Conservation (phyloP, 129 eudicot genomes). For the Saposhnikovia divaricata region DNA sequence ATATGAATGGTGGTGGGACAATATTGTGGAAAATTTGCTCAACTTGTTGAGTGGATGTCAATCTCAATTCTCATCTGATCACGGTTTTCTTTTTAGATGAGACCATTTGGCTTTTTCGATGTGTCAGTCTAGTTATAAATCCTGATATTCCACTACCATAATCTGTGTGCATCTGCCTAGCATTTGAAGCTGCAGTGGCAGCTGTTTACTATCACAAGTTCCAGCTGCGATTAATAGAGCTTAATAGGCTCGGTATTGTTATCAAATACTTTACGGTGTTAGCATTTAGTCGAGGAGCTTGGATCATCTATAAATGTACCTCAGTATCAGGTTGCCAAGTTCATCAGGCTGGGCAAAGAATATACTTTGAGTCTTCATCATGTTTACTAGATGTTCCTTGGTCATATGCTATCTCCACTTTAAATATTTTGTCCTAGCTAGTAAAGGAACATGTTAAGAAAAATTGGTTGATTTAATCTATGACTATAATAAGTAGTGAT, state of each 20-base stretch:
- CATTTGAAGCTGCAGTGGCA: slow-evolving; percentile 62
- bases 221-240: slow-evolving; percentile 28
- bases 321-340: slow-evolving; percentile 35
- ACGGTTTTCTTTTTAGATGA: not conserved
- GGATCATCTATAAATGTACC: no score
- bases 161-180: slow-evolving; percentile 27
- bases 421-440: no score
- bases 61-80: not conserved
- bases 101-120: not conserved
- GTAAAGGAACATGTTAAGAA: no score
- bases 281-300: no score
- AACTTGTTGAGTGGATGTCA: not conserved
- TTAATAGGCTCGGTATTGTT: slow-evolving; percentile 40
- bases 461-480: no score
- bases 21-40: not conserved
- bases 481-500: no score
- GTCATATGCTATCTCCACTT: not conserved
- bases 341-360: slow-evolving; percentile 35
- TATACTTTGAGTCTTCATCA: slow-evolving; percentile 42
- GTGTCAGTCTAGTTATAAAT: slow-evolving; percentile 2
- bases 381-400: not conserved
- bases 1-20: slow-evolving; percentile 2
- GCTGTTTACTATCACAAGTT: slow-evolving; percentile 46
- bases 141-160: no score
- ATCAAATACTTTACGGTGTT: no score